phyloP scores from a whole-genome alignment of 2,329 filamentous ascomycete species.

The Aspergillus pseudoterreus region DNA sequence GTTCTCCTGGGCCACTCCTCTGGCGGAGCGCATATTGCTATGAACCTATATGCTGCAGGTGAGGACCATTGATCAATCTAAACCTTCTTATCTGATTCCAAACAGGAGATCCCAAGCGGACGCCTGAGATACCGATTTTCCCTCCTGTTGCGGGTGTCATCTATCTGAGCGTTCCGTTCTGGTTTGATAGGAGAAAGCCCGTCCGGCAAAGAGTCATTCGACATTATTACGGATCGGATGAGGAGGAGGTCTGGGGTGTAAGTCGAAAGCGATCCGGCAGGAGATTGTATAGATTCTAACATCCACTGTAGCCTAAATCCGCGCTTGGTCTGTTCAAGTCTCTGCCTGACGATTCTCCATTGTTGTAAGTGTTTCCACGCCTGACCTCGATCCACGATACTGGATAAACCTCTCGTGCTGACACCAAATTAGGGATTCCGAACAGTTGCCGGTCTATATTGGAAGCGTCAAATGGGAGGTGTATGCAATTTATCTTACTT shows the following conservation, averaged over 20 bases:
- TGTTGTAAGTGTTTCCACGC: neutral
- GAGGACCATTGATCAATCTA: neutral
- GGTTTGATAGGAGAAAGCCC: conserved; percentile 3
- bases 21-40: too few species aligned
- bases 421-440: neutral
- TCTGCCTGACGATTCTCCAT: neutral
- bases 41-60: too few species aligned
- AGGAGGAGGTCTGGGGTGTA: conserved; percentile 6
- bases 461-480: conserved; percentile 7
- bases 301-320: neutral
- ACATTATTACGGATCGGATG: conserved; percentile 4
- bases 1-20: neutral
- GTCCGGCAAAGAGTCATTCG: conserved; percentile 1
- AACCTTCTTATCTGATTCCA: neutral
- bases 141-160: conserved; percentile 6
- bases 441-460: conserved; percentile 4
- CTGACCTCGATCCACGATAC: neutral
- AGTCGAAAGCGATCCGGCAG: neutral
- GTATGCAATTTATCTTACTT: neutral
- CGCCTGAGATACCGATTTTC: neutral
- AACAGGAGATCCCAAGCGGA: neutral
- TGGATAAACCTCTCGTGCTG: neutral
- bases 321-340: neutral
- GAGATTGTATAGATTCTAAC: neutral
- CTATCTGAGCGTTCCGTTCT: conserved; percentile 6